Evolutionary conservation across 2,329 filamentous ascomycete species (phyloP).

Genomic region (Sclerotinia subarctica): DNA sequence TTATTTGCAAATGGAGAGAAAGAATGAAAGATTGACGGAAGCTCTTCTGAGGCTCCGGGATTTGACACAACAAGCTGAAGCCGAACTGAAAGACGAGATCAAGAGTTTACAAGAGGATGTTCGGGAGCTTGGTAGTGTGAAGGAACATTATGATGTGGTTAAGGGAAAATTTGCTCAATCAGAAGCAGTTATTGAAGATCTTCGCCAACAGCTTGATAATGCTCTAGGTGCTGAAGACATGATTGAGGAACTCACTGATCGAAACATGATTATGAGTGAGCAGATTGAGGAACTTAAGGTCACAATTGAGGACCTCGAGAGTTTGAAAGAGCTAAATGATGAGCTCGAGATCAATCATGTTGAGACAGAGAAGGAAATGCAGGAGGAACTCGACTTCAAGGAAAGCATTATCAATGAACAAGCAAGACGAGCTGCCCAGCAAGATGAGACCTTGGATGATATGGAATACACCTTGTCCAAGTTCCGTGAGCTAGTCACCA

Average conservation of each 20-base stretch:
- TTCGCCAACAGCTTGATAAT: slow-evolving; percentile 87
- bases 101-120: slow-evolving; percentile 70
- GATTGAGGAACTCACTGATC: slow-evolving; percentile 86
- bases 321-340: slow-evolving; percentile 86
- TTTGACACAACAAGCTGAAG: slow-evolving; percentile 79
- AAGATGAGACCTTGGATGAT: slow-evolving; percentile 78
- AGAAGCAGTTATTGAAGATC: slow-evolving; percentile 75
- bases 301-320: slow-evolving; percentile 83
- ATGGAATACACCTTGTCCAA: slow-evolving; percentile 85
- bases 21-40: slow-evolving; percentile 82
- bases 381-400: slow-evolving; percentile 87
- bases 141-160: slow-evolving; percentile 65
- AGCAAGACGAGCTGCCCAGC: slow-evolving; percentile 65
- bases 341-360: slow-evolving; percentile 92
- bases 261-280: slow-evolving; percentile 80
- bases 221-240: slow-evolving; percentile 87
- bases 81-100: slow-evolving; percentile 72
- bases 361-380: slow-evolving; percentile 89
- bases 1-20: slow-evolving; percentile 88
- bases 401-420: slow-evolving; percentile 84
- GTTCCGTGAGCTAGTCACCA: slow-evolving; percentile 85
- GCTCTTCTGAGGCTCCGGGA: slow-evolving; percentile 82
- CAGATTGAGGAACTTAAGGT: slow-evolving; percentile 78
- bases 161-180: slow-evolving; percentile 71
- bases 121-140: slow-evolving; percentile 62